A percentile compares a stretch with the other conserved stretches of the same genome.
phyloP scores from a whole-genome alignment of 345 rosid species.

The Rhizophora mangle region DNA sequence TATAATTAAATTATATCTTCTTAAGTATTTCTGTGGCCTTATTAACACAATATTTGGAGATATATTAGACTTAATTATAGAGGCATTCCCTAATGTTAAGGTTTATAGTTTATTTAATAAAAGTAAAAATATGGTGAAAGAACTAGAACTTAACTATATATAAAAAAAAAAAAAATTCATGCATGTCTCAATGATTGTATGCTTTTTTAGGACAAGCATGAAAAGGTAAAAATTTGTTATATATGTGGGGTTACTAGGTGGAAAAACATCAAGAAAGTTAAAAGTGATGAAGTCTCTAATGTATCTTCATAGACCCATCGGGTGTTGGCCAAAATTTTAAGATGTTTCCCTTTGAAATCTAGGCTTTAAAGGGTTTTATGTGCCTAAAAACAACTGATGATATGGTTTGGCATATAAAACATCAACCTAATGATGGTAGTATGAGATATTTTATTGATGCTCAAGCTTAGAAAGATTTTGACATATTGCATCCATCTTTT shows the following conservation, averaged over 20 bases:
- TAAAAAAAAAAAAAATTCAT: not conserved
- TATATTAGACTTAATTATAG: too few relatives aligned
- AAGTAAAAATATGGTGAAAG: not conserved
- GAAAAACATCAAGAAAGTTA: not conserved
- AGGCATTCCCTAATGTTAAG: too few relatives aligned
- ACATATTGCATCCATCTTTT: not conserved
- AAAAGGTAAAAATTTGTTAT: not conserved
- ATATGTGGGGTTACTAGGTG: not conserved
- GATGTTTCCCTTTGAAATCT: not conserved
- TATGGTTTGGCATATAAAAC: not conserved
- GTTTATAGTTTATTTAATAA: too few relatives aligned
- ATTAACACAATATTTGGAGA: too few relatives aligned
- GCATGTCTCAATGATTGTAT: slow-evolving; percentile 7
- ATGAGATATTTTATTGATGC: slow-evolving; percentile 1
- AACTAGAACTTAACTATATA: not conserved
- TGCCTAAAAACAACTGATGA: not conserved
- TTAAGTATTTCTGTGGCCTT: too few relatives aligned
- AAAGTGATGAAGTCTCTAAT: not conserved
- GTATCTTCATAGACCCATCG: not conserved
- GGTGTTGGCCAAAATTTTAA: not conserved
- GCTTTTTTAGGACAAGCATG: not conserved
- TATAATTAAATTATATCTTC: too few relatives aligned
- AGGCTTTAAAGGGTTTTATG: not conserved
- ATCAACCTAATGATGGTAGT: not conserved
- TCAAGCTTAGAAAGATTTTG: slow-evolving; percentile 6